phyloP scores from a whole-genome alignment of 2,329 filamentous ascomycete genomes.

The Neofusicoccum umdonicola region DNA sequence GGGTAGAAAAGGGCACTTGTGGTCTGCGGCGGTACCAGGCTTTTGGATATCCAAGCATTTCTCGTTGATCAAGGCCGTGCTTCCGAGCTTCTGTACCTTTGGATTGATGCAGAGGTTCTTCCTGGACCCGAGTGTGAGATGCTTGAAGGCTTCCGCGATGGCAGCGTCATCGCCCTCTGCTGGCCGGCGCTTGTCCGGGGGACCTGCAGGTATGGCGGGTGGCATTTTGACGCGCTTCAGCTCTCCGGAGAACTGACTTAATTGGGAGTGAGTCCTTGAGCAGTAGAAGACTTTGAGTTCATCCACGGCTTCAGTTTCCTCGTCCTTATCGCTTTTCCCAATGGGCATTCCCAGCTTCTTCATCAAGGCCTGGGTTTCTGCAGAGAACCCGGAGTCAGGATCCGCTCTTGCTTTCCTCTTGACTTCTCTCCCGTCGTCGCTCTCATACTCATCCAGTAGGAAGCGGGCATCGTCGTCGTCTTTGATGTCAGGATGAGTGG shows the following conservation, averaged over 20 bases:
- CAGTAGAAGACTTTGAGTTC: conserved; percentile 87
- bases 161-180: conserved; percentile 23
- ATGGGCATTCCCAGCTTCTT: conserved; percentile 52
- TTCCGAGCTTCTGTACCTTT: conserved; percentile 68
- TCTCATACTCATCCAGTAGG: conserved; percentile 72
- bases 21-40: conserved; percentile 57
- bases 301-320: conserved; percentile 57
- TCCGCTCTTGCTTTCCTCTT: conserved; percentile 23
- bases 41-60: conserved; percentile 88
- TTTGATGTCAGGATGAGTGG: conserved; percentile 15
- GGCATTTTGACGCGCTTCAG: conserved; percentile 75
- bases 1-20: conserved; percentile 74
- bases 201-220: conserved; percentile 56
- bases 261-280: conserved; percentile 87
- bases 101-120: conserved; percentile 90
- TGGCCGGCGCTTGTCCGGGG: conserved; percentile 31
- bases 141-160: conserved; percentile 65
- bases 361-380: conserved; percentile 72
- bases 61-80: conserved; percentile 83
- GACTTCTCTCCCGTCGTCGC: conserved; percentile 51
- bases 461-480: conserved; percentile 63
- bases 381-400: conserved; percentile 58
- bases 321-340: conserved; percentile 32
- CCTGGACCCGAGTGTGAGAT: conserved; percentile 79
- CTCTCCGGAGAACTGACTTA: conserved; percentile 84